phyloP scores from a whole-genome alignment of 345 rosid species.

The Gossypium raimondii region DNA sequence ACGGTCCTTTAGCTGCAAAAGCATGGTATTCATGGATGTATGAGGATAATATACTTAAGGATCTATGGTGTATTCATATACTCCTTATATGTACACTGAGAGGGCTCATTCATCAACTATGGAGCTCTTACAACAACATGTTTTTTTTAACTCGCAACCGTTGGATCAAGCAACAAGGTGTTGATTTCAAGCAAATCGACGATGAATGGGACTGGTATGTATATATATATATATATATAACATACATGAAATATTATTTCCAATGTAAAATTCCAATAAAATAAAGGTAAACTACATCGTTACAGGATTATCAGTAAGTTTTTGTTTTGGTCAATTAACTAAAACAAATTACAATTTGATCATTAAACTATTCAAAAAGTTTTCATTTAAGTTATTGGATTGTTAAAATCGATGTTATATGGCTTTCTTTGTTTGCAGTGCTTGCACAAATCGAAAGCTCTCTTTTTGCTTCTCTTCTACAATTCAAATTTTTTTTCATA shows the following conservation, averaged over 20 bases:
- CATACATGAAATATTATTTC: not conserved
- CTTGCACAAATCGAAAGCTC: too few species aligned
- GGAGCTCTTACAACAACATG: slow-evolving; percentile 53
- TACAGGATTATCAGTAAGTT: too few species aligned
- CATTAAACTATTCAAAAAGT: too few species aligned
- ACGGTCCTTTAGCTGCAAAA: slow-evolving; percentile 64
- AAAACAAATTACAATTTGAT: too few species aligned
- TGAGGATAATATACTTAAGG: slow-evolving; percentile 40
- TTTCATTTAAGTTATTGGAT: too few species aligned
- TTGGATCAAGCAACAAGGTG: slow-evolving; percentile 56
- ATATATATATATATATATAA: not conserved
- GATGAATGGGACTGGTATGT: slow-evolving; percentile 87
- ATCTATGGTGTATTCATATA: slow-evolving; percentile 61
- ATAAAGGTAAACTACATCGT: too few species aligned
- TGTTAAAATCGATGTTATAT: too few species aligned
- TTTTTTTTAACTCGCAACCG: slow-evolving; percentile 52
- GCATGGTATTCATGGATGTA: slow-evolving; percentile 40
- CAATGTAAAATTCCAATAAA: not conserved
- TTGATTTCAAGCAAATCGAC: slow-evolving; percentile 88
- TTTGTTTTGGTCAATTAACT: too few species aligned
- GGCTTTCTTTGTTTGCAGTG: too few species aligned
- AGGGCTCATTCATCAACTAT: slow-evolving; percentile 26
- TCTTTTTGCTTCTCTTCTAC: too few species aligned
- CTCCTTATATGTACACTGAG: slow-evolving; percentile 49
- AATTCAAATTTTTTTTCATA: too few species aligned